Conservation (phyloP, 1,284 basidiomycete species). For the Somion occarium region DNA sequence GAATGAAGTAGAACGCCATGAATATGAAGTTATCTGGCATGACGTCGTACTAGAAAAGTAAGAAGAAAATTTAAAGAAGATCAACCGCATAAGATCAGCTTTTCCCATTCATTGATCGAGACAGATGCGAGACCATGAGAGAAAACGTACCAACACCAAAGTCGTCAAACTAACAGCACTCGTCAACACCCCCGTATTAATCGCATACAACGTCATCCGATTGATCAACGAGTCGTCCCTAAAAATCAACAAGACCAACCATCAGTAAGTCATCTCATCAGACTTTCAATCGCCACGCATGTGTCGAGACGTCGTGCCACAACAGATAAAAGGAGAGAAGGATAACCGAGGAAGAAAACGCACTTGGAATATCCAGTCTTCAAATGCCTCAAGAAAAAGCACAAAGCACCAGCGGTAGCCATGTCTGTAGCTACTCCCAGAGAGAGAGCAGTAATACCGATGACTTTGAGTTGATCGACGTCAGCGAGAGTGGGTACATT, state of each 20-base stretch:
- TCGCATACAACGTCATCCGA: slow-evolving; percentile 45
- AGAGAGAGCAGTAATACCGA: slow-evolving; percentile 40
- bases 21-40: slow-evolving; percentile 55
- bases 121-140: background rate
- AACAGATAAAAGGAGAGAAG: background rate
- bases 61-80: background rate
- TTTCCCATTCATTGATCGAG: background rate
- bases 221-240: slow-evolving; percentile 62
- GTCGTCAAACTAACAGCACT: slow-evolving; percentile 57
- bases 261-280: background rate
- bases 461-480: slow-evolving; percentile 17
- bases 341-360: slow-evolving; percentile 16
- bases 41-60: slow-evolving; percentile 56
- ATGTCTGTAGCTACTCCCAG: slow-evolving; percentile 44
- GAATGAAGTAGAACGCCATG: slow-evolving; percentile 52
- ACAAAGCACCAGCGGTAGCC: slow-evolving; percentile 42
- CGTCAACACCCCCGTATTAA: slow-evolving; percentile 60
- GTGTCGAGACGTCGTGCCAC: too few relatives aligned
- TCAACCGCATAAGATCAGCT: slow-evolving; percentile 6
- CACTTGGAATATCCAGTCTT: slow-evolving; percentile 42
- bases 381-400: slow-evolving; percentile 46
- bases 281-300: too few relatives aligned
- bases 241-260: too few relatives aligned
- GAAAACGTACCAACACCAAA: slow-evolving; percentile 45
- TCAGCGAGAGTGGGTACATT: slow-evolving; percentile 17